These are phyloP conservation scores for Pulveroboletus sp. DNA, from an alignment of 1,284 basidiomycete species.

Conservation along the genomic window DNA sequence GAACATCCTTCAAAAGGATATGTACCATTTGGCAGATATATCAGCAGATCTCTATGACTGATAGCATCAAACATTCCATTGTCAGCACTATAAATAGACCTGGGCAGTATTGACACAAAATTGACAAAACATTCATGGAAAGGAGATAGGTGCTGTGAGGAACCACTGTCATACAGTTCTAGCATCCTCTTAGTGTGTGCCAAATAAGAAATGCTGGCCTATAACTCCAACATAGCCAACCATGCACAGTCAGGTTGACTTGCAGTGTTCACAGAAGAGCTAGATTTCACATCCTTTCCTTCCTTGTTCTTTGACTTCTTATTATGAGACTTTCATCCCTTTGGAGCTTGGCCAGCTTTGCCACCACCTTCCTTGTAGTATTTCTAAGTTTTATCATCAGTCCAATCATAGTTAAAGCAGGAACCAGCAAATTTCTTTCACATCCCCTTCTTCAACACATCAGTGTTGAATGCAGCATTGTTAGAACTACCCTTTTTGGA, in stretches of 20 bases:
- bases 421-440: background rate
- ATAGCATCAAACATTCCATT: conserved; percentile 37
- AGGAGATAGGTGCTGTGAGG: conserved; percentile 42
- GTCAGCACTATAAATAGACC: conserved; percentile 19
- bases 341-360: conserved; percentile 10
- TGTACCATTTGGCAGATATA: conserved; percentile 40
- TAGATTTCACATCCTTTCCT: no score
- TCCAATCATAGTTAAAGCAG: conserved; percentile 7
- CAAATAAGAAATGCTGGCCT: background rate
- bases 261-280: background rate
- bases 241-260: background rate
- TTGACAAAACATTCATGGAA: conserved; percentile 37
- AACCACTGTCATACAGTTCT: conserved; percentile 43
- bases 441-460: background rate
- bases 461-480: background rate
- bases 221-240: background rate
- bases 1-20: conserved; percentile 38
- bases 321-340: background rate
- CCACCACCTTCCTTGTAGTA: conserved; percentile 17
- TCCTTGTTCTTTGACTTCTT: background rate
- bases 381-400: background rate
- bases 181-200: background rate
- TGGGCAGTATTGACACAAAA: conserved; percentile 32
- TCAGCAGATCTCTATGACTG: conserved; percentile 38
- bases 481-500: background rate